Conservation (phyloP, 805 yeast genomes). For the Vanderwaltozyma verrucispora region DNA sequence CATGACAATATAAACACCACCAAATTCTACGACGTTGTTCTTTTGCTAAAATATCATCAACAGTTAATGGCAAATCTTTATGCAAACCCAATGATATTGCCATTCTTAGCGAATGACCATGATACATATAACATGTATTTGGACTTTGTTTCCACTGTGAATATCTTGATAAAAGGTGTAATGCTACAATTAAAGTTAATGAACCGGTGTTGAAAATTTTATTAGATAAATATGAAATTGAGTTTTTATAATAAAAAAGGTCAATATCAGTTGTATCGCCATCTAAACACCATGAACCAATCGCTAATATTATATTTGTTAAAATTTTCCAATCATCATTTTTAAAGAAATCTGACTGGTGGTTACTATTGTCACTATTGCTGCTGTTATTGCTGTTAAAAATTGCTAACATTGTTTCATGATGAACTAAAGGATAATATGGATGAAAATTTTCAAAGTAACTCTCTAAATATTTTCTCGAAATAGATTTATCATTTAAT, state of each 20-base stretch:
- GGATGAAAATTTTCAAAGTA: constrained; percentile 53
- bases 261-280: constrained; percentile 44
- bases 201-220: constrained; percentile 52
- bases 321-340: constrained; percentile 42
- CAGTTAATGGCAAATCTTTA: constrained; percentile 31
- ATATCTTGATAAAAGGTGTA: constrained; percentile 47
- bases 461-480: constrained; percentile 32
- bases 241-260: constrained; percentile 44
- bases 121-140: constrained; percentile 58
- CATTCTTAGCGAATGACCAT: constrained; percentile 57
- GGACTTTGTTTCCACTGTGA: constrained; percentile 56
- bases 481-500: constrained; percentile 9
- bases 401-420: constrained; percentile 39
- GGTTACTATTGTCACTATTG: too few relatives aligned
- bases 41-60: constrained; percentile 19
- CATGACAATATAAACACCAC: constrained; percentile 60
- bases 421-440: constrained; percentile 50
- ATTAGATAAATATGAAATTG: constrained; percentile 35
- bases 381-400: too few relatives aligned
- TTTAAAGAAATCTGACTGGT: constrained; percentile 33
- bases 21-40: constrained; percentile 53
- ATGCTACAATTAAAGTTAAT: constrained; percentile 41
- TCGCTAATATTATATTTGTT: constrained; percentile 46
- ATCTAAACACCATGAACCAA: constrained; percentile 60
- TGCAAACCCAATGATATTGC: constrained; percentile 56